Base-by-base conservation (phyloP, 208 protist genomes). In the Acanthamoeba healyi region DNA sequence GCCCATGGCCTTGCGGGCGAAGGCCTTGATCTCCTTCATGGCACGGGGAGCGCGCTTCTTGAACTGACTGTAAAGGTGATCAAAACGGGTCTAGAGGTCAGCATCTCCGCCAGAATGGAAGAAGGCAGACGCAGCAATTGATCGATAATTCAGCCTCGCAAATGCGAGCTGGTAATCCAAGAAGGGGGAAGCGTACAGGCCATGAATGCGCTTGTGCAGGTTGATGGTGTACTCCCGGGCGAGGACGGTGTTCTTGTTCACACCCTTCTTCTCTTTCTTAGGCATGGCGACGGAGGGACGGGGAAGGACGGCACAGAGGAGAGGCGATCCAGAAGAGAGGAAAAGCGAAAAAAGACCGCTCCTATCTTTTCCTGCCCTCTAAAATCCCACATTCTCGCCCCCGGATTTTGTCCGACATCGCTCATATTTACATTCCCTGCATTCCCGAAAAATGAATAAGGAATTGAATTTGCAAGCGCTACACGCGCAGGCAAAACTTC, bases 161-260 rank as follows among this genome's bases (percentile, higher is more conserved):
- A 54, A 94, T 19, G 9, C 32, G 42, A 24, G 72, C 12, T 22
- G 22, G 32, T 9, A 82, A 32, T 46, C 54, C 10, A 70, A 29
- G 42, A 54, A 36, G 17, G 22, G 3, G 67, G 12, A 91, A 93
- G 96, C 96, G 86, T 97, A 98, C 96, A 95, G 87, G 56, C 96
- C 96, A 74, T 99, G 98, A 70, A 99, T 96, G 93, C 98, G 96
- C 98, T 99, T 99, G 96, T 99, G 98, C 81, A 99, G 97, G 98
- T 99, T 98, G 96, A 99, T 99, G 94, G 99, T 99, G 95, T 98
- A 98, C 97, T 99, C 99, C 93, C 99, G 97, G 61, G 98, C 97
- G 72, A 99, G 96, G 40, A 94, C 56, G 54, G 67, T 92, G 84
- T 94, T 95, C 46, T 51, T 79, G 93, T 70, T 94, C 82, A 72